phyloP scores from a whole-genome alignment of 169 alveolate species.

The Hepatocystis sp. region DNA sequence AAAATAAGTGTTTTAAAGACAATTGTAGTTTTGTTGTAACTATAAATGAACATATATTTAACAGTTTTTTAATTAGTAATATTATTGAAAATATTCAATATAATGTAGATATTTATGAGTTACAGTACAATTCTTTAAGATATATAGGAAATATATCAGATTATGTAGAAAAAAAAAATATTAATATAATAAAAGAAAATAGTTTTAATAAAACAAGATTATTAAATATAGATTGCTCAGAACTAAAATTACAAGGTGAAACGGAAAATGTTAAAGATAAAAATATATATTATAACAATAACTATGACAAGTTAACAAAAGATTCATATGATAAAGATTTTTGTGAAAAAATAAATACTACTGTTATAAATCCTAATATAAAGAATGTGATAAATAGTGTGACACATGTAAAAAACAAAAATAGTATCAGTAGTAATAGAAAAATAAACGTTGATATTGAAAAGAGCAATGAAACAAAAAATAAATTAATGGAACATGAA shows the following conservation, averaged over 20 bases:
- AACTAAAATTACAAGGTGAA: conserved; percentile 5
- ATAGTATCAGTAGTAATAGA: neutral
- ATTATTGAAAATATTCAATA: conserved; percentile 31
- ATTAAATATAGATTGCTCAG: conserved; percentile 20
- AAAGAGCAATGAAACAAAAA: neutral
- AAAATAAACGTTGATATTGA: neutral
- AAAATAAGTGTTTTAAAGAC: conserved; percentile 8
- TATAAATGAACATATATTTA: conserved; percentile 19
- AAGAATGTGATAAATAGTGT: neutral
- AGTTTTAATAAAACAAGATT: conserved; percentile 2
- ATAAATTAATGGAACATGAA: conserved; percentile 1
- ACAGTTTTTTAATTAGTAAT: conserved; percentile 11
- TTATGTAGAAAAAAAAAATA: conserved; percentile 19
- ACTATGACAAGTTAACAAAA: neutral
- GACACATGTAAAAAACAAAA: conserved; percentile 2
- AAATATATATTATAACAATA: too few species aligned
- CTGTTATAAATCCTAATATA: neutral
- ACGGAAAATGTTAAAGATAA: conserved; percentile 1
- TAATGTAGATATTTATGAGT: conserved; percentile 20
- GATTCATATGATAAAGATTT: conserved; percentile 5
- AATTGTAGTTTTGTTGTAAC: conserved; percentile 20
- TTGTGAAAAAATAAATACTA: conserved; percentile 6
- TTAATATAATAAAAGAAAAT: conserved; percentile 7
- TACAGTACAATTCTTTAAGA: conserved; percentile 8
- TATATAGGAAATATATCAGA: conserved; percentile 17